phyloP scores from a whole-genome alignment of 2,329 filamentous ascomycete species.

The Pseudohalonectria lignicola region DNA sequence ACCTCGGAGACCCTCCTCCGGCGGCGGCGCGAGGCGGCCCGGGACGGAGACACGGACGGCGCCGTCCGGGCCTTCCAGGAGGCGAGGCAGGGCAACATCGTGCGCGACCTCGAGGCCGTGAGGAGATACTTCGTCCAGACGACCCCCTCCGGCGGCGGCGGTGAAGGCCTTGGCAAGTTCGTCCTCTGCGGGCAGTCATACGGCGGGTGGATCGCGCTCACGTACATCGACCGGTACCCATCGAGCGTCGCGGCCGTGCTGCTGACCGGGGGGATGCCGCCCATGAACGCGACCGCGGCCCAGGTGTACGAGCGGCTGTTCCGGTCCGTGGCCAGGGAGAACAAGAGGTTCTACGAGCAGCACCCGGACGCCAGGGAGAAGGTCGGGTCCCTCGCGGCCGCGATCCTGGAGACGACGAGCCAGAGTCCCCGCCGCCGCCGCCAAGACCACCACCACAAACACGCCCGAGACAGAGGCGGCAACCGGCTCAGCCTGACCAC shows the following conservation, averaged over 20 bases:
- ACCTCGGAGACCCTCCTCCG: conserved; percentile 40
- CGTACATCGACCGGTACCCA: conserved; percentile 58
- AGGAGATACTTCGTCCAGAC: conserved; percentile 36
- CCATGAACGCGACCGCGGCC: conserved; percentile 47
- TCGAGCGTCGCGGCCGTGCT: conserved; percentile 52
- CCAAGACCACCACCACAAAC: neutral
- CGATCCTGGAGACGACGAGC: neutral
- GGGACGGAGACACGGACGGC: neutral
- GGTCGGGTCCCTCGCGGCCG: conserved; percentile 1
- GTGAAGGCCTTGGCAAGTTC: neutral
- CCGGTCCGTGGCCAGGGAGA: conserved; percentile 44
- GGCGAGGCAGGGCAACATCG: conserved; percentile 57
- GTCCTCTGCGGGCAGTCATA: conserved; percentile 58
- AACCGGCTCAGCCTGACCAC: conserved; percentile 2
- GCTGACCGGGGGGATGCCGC: conserved; percentile 55
- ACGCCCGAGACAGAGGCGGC: conserved; percentile 4
- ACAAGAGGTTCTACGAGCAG: conserved; percentile 53
- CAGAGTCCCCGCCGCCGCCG: no score
- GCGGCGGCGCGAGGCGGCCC: conserved; percentile 13
- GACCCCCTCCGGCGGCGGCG: neutral
- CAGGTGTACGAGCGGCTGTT: conserved; percentile 51
- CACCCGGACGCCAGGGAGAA: conserved; percentile 50
- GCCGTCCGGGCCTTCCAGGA: conserved; percentile 28
- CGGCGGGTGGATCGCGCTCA: conserved; percentile 61
- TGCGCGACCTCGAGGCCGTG: conserved; percentile 62